A percentile compares a stretch with the other conserved stretches of the same genome.
Evolutionary conservation across 2,329 filamentous ascomycete genomes (phyloP).

Genomic region (Parastagonospora nodorum): DNA sequence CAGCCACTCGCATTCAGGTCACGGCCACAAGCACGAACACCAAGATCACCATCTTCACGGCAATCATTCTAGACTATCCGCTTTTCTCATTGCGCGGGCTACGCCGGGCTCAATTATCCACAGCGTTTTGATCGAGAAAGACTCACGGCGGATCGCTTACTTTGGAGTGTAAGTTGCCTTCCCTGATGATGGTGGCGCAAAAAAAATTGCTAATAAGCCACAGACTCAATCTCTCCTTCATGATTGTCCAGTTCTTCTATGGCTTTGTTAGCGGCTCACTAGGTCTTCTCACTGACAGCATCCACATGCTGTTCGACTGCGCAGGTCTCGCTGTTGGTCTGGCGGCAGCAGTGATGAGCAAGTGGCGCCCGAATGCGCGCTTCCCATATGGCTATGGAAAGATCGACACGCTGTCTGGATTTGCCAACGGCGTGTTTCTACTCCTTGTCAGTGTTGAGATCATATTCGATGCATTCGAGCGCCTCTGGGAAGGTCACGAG

Average conservation of each 20-base stretch:
- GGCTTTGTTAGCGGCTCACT: conserved; percentile 92
- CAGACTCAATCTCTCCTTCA: conserved; percentile 92
- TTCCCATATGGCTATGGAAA: conserved; percentile 98
- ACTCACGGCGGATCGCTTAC: conserved; percentile 94
- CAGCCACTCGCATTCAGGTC: conserved; percentile 34
- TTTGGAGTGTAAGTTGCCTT: conserved; percentile 76
- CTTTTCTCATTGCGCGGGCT: conserved; percentile 70
- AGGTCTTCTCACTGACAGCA: conserved; percentile 93
- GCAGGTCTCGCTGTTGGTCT: conserved; percentile 88
- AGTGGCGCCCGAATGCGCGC: conserved; percentile 86
- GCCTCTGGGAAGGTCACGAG: conserved; percentile 81
- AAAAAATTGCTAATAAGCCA: neutral
- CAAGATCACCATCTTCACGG: conserved; percentile 47
- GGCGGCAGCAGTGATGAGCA: conserved; percentile 90
- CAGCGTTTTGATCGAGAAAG: conserved; percentile 85
- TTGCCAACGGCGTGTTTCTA: conserved; percentile 93
- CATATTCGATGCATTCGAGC: conserved; percentile 89
- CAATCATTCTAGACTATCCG: conserved; percentile 71
- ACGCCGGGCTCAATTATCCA: conserved; percentile 78
- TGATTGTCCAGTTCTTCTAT: conserved; percentile 93
- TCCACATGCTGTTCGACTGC: conserved; percentile 99
- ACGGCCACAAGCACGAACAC: conserved; percentile 33
- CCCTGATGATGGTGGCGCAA: neutral
- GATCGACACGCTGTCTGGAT: conserved; percentile 93
- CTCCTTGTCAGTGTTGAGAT: conserved; percentile 97